Evolutionary conservation across 2,329 filamentous ascomycete species (phyloP), one percentile per base, ranked within the genome.

Genomic region (Hymenoscyphus scutula): DNA sequence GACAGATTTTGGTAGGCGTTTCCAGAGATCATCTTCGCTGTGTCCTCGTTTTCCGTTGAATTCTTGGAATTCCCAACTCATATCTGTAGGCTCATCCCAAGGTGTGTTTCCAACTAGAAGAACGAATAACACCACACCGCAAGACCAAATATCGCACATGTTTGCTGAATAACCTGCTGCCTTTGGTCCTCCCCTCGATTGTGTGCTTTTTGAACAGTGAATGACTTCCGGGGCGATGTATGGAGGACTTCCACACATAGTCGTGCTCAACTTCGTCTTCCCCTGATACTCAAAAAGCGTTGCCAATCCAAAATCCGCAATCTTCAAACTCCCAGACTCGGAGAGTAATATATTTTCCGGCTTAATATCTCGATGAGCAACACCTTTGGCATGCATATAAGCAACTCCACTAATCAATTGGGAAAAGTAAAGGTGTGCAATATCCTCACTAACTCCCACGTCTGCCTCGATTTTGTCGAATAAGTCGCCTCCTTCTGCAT

Each of bases 381-480:
- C 90, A 23, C 95, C 95, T 76, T 95, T 97, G 37, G 90, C 91
- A 77, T 99, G 95, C 84, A 98, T 96, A 78, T 93, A 99, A 73
- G 89, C 89, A 65, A 98, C 90, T 8, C 94, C 95, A 73, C 88
- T 88, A 70, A 98, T 84, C 65, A 99, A 84, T 78, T 99, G 95
- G 2, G 89, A 84, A 76, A 99, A 99, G 79, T 98, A 99, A 65
- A 97, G 86, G 75, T 99, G 96, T 37, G 95, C 94, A 73, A 99
- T 92, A 74, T 98, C 91, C 75, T 96, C 88, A 6, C 89, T 86
- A n/a, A 98, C 92, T 56, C 95, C 95, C 53, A 94, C 91, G 76
- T 99, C 95, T 19, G 95, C 93, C 78, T 99, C 96, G 70, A 99
- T 98, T 81, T 99, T 99, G 85, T 99, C 95, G 76, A 99, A 99